Evolutionary conservation across 129 eudicot genomes (phyloP).

Genomic region (Helichrysum umbraculigerum): DNA sequence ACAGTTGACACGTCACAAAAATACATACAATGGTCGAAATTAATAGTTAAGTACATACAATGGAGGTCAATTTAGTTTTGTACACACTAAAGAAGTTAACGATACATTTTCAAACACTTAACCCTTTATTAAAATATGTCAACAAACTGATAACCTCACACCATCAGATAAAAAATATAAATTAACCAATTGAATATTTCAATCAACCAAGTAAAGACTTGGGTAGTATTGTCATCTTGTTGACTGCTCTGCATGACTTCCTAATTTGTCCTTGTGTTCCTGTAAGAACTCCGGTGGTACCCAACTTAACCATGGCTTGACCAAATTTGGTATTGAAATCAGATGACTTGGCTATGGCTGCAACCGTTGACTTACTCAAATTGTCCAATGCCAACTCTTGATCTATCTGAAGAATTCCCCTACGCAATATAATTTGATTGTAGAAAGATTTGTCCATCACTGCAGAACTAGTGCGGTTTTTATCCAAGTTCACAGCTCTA

Average conservation of each 20-base stretch:
- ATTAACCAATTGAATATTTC: background rate
- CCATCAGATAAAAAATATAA: too few species aligned
- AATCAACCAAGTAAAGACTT: background rate
- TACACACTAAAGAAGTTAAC: too few species aligned
- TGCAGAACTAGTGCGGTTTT: conserved; percentile 41
- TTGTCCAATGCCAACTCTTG: conserved; percentile 53
- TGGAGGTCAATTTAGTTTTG: too few species aligned
- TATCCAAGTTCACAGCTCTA: conserved; percentile 41
- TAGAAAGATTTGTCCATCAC: conserved; percentile 56
- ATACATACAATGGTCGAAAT: too few species aligned
- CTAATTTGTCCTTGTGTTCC: conserved; percentile 65
- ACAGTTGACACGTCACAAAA: too few species aligned
- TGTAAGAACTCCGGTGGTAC: conserved; percentile 48
- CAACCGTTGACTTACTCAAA: conserved; percentile 38
- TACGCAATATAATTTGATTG: conserved; percentile 33
- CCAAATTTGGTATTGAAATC: conserved; percentile 46
- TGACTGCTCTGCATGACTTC: conserved; percentile 49
- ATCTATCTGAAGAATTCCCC: conserved; percentile 61
- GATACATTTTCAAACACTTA: too few species aligned
- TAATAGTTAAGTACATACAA: too few species aligned
- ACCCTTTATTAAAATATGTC: too few species aligned
- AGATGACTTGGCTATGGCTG: conserved; percentile 22
- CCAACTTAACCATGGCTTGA: conserved; percentile 64
- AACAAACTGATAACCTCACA: background rate
- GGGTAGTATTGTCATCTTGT: background rate